Evolutionary conservation across 2,329 filamentous ascomycete species (phyloP).

Genomic region (Aspergillus uvarum): DNA sequence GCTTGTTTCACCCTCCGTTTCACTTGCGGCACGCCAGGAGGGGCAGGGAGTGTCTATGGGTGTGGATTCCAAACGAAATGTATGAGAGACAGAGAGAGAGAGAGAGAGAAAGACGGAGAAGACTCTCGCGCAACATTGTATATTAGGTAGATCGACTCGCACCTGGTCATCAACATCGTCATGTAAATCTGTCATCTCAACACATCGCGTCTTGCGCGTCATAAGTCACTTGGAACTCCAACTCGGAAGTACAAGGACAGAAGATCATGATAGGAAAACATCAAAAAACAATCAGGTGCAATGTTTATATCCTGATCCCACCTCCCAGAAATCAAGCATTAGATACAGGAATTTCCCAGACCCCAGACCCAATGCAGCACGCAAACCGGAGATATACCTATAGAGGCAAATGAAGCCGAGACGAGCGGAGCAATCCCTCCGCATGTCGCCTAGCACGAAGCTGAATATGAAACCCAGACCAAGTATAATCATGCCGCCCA

Average conservation of each 20-base stretch:
- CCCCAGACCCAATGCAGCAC: conserved; percentile 17
- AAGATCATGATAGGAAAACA: neutral
- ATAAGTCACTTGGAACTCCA: neutral
- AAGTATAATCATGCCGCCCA: conserved; percentile 24
- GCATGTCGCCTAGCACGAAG: conserved; percentile 13
- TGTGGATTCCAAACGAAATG: no score
- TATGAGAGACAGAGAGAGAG: no score
- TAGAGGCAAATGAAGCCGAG: conserved; percentile 16
- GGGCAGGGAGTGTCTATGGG: no score
- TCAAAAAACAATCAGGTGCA: conserved; percentile 8
- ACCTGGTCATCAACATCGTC: conserved; percentile 6
- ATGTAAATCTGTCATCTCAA: neutral
- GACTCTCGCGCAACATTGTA: neutral
- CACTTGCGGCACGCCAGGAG: neutral
- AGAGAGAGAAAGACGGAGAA: neutral
- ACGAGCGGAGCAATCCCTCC: conserved; percentile 4
- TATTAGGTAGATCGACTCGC: neutral
- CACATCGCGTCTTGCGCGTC: neutral
- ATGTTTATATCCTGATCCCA: conserved; percentile 16
- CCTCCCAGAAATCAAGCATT: conserved; percentile 13
- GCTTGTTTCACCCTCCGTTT: neutral
- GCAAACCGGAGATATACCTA: conserved; percentile 19
- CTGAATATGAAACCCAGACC: conserved; percentile 11
- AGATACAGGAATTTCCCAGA: conserved; percentile 20
- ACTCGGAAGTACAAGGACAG: neutral